Evolutionary conservation across 176 grass and related monocot genomes (phyloP), one percentile per base, ranked within the genome.

Genomic region (Eleusine indica): DNA sequence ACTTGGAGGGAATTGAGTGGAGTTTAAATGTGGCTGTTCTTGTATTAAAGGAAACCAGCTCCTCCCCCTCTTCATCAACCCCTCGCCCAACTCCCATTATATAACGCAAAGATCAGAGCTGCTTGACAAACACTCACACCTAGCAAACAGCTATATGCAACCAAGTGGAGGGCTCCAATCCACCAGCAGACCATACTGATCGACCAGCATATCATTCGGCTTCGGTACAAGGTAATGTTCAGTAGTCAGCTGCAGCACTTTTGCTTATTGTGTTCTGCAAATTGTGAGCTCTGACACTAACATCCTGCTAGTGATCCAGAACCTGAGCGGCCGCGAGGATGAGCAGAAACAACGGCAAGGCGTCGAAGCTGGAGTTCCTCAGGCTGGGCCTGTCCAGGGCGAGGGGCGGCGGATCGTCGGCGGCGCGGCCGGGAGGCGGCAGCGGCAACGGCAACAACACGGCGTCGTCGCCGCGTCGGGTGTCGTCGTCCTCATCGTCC

Each of bases 271-370:
- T 51, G 49, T 25, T 18, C 15, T 75, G 75, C 41, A 77, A 19
- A 60, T 52, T 25, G 68, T 21, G 25, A 19, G 51, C 13, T 18
- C 28, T 5, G 60, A 70, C 68, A 10, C 68, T 84, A 61, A 76
- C 13, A 35, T 32, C 41, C 61, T 4, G 68, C 15, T 49, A 14
- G 79, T 53, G 73, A 72, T 84, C 80, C 80, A 42, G 56, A 70
- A 12, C 51, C 79, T 71, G 40, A 28, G 40, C 40, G 11, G 14
- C 54, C 56, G 53, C 0, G 85, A 89, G 74, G 82, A 97, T 97
- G 94, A 92, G 88, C 87, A 85, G 92, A 78, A 94, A 92, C 88
- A 90, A 87, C 57, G 92, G 92, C 54, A 97, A 97, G 92, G 71
- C 78, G 77, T 89, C 92, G 54, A 92, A 84, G 86, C 71, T 91